Percentiles rank a stretch among this genome's conserved stretches.
Evolutionary conservation across 2,329 filamentous ascomycete genomes (phyloP).

Genomic region (Aspergillus brunneoviolaceus): DNA sequence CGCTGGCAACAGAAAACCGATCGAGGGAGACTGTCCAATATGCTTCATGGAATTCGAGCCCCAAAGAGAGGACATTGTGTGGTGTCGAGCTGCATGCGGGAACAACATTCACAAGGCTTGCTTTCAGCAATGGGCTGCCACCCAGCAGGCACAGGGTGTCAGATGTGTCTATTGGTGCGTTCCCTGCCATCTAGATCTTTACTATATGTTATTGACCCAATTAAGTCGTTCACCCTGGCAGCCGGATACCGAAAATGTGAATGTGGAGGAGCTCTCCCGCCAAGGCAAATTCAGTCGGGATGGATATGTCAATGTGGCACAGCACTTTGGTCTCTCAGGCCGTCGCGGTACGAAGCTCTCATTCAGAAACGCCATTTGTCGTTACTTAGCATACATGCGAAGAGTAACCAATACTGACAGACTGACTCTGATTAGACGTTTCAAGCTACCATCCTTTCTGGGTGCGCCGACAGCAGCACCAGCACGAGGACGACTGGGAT

Average conservation of each 20-base stretch:
- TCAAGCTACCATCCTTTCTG: constrained; percentile 44
- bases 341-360: constrained; percentile 36
- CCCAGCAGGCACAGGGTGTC: constrained; percentile 32
- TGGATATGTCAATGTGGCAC: constrained; percentile 48
- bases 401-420: not conserved
- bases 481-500: constrained; percentile 16
- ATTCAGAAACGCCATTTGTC: constrained; percentile 16
- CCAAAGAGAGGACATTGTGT: constrained; percentile 50
- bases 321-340: constrained; percentile 42
- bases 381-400: constrained; percentile 2
- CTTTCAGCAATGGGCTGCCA: constrained; percentile 55
- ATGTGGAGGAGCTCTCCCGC: constrained; percentile 33
- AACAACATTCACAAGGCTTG: constrained; percentile 62
- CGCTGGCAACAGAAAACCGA: constrained; percentile 54
- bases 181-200: not conserved
- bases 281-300: constrained; percentile 32
- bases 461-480: constrained; percentile 29
- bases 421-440: constrained; percentile 29
- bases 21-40: constrained; percentile 64
- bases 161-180: constrained; percentile 49
- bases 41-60: constrained; percentile 59
- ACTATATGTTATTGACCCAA: not conserved
- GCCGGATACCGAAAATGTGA: constrained; percentile 28
- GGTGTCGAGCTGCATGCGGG: constrained; percentile 61
- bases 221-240: constrained; percentile 46